These are phyloP conservation scores for Backusella morwellensis DNA, from an alignment of 192 early-diverging fungal species.

Conservation along the genomic window DNA sequence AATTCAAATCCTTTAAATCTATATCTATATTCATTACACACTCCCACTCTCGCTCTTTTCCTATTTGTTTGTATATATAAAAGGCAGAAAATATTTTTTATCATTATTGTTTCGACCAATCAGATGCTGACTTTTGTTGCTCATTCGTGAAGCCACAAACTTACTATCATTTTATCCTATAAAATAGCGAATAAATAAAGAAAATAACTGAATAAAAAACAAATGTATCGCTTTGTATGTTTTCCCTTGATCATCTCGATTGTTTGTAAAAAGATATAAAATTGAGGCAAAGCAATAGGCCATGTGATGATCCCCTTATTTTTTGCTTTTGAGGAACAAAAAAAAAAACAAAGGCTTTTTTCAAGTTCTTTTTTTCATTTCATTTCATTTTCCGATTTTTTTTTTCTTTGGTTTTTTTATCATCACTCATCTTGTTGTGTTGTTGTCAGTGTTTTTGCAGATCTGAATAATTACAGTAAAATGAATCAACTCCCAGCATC, in stretches of 20 bases:
- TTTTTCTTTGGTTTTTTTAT: not conserved
- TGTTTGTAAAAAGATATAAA: too few species aligned
- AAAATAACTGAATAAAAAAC: too few species aligned
- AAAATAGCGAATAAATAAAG: too few species aligned
- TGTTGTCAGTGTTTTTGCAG: not conserved
- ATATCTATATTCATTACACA: not conserved
- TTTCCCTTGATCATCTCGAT: too few species aligned
- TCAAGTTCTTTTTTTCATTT: not conserved
- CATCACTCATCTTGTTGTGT: not conserved
- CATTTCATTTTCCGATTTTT: not conserved
- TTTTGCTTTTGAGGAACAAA: not conserved
- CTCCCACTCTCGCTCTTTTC: too few species aligned
- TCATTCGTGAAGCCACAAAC: not conserved
- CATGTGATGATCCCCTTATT: not conserved
- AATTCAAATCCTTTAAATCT: slow-evolving; percentile 67
- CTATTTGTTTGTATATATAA: slow-evolving; percentile 1
- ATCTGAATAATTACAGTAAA: slow-evolving; percentile 4
- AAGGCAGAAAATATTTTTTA: not conserved
- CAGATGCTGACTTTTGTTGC: not conserved
- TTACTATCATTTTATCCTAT: not conserved
- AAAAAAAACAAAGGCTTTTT: not conserved
- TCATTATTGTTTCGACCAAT: not conserved
- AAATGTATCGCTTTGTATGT: too few species aligned
- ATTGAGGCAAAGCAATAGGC: not conserved
- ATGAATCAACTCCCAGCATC: slow-evolving; percentile 21